Evolutionary conservation across 2,329 filamentous ascomycete genomes (phyloP), one percentile per base, ranked within the genome.

Genomic region (Neurospora crassa): DNA sequence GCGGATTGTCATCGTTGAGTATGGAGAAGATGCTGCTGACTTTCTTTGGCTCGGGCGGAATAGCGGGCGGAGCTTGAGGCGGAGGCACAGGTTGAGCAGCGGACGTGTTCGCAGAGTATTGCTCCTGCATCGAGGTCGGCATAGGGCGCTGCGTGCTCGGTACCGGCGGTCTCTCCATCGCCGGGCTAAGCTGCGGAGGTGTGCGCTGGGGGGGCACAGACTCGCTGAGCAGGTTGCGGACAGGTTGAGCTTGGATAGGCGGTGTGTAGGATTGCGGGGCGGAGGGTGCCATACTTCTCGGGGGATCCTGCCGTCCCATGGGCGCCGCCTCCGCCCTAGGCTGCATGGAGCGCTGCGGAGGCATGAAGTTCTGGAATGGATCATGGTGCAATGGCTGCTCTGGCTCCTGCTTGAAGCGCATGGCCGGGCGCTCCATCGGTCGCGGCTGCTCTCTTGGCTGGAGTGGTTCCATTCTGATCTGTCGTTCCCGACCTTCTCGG

Each of bases 21-120:
- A 91, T 78, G 0, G 87, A 87, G 84, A 90, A 89, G 73, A 91
- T 84, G 73, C 82, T 90, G 16, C 88, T 89, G 8, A 63, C 53
- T 11, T 85, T 89, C 80, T 90, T 90, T n/a, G 85, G 83, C 74
- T 87, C 85, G 2, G 83, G 79, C 45, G 82, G 82, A 37, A 79
- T 75, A 53, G 85, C 78, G 47, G 83, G 79, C 40, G 83, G 79
- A 29, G 83, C 77, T 40, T 81, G 79, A 10, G 81, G 81, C 3
- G 81, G 80, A 69, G 80, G 82, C 20, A 78, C 74, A 16, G 75
- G 68, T 20, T 74, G 72, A 6, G 73, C 72, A n/a, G 75, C 69
- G 24, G 70, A 69, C 0, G 74, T 71, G 3, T 67, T 69, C 3
- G 72, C 45, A 16, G 69, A 69, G 43, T 76, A 77, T 37, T 74